Conservation (phyloP, 176 grass and related monocot genomes). For the Oryza australiensis region DNA sequence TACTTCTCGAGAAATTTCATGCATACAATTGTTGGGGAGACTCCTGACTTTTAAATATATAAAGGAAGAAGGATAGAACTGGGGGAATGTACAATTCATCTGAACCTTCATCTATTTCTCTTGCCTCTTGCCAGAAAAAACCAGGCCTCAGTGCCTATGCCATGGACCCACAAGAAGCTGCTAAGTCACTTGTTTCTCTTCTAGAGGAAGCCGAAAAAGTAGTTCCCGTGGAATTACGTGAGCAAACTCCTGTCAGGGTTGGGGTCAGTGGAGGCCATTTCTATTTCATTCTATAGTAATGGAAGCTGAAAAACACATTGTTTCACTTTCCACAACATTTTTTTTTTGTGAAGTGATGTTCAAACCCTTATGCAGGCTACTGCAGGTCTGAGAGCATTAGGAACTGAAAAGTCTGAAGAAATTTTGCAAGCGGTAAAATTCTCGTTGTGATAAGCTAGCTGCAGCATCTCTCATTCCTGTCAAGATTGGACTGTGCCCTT, state of each 20-base stretch:
- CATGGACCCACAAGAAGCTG: conserved; percentile 81
- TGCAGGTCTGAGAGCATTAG: conserved; percentile 93
- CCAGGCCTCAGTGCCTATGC: conserved; percentile 80
- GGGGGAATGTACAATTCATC: background rate
- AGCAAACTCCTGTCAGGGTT: conserved; percentile 86
- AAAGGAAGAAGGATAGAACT: conserved; percentile 11
- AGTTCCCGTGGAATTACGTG: conserved; percentile 65
- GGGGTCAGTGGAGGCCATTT: conserved; percentile 63
- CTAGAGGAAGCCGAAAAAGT: conserved; percentile 78
- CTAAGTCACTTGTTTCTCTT: conserved; percentile 83
- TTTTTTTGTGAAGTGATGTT: conserved; percentile 39
- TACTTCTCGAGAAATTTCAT: background rate
- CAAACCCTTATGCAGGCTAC: conserved; percentile 64
- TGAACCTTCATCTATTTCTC: conserved; percentile 34
- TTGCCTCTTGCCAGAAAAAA: conserved; percentile 52
- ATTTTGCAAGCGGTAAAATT: conserved; percentile 93
- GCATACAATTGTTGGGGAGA: conserved; percentile 21
- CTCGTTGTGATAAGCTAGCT: conserved; percentile 25
- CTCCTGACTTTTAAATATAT: conserved; percentile 30
- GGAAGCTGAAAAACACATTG: background rate
- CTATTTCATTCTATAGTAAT: conserved; percentile 7
- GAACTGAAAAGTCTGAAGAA: conserved; percentile 76
- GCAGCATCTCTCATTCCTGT: conserved; percentile 27
- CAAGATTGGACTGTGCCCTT: conserved; percentile 17
- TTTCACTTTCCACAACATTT: background rate